Percentiles rank a stretch among this genome's conserved stretches.
Evolutionary conservation across 2,329 filamentous ascomycete species (phyloP).

Genomic region (Sporothrix dimorphospora): DNA sequence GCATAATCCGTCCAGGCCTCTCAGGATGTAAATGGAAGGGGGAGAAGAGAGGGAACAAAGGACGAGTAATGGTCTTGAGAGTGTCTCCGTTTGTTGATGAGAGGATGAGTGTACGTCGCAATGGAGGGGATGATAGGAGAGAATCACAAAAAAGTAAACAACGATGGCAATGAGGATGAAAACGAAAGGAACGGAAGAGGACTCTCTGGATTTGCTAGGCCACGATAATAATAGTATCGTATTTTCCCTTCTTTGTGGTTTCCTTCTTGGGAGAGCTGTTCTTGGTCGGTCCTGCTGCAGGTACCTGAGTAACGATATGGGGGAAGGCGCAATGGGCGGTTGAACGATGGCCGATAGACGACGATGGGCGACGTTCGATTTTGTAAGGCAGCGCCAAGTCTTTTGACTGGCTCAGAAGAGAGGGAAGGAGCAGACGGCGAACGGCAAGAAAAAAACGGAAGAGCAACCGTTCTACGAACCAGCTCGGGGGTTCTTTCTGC

Average conservation of each 20-base stretch:
- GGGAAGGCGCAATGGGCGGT: constrained; percentile 7
- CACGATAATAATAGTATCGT: neutral
- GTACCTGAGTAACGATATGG: constrained; percentile 24
- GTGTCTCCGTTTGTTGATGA: neutral
- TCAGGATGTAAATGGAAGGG: neutral
- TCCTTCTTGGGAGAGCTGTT: constrained; percentile 4
- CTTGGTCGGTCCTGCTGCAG: constrained; percentile 19
- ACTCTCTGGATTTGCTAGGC: neutral
- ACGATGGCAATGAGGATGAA: neutral
- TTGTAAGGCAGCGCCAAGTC: constrained; percentile 3
- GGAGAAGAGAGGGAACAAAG: too few relatives aligned
- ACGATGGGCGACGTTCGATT: neutral
- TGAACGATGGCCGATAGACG: constrained; percentile 19
- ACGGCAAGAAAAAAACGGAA: constrained; percentile 4
- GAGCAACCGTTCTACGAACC: neutral
- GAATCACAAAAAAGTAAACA: constrained; percentile 9
- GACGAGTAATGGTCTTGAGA: neutral
- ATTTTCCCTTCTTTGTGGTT: neutral
- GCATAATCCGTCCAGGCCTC: neutral
- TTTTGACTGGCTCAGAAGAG: neutral
- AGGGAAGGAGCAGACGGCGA: neutral
- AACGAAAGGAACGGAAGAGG: neutral
- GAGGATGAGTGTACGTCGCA: neutral
- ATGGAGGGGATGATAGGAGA: neutral
- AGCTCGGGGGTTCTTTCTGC: too few relatives aligned